phyloP scores from a whole-genome alignment of 352 stramenopile genomes.

The Globisporangium carolinianum region DNA sequence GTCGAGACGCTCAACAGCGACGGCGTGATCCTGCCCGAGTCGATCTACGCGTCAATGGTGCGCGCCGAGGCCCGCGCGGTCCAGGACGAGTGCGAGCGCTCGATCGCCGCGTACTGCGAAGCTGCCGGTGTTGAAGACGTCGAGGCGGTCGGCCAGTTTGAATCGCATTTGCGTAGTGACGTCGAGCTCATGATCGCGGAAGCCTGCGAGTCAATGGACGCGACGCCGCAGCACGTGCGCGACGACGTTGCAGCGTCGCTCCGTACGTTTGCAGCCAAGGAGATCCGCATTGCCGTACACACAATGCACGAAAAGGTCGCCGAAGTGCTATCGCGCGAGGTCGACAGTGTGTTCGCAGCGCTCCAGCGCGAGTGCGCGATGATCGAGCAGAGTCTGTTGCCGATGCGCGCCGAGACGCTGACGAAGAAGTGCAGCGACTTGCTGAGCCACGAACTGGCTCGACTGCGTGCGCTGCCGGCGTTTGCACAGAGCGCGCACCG shows the following conservation, averaged over 20 bases:
- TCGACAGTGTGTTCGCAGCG: conserved; percentile 45
- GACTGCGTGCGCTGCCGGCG: conserved; percentile 42
- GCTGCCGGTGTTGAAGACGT: conserved; percentile 53
- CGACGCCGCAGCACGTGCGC: conserved; percentile 36
- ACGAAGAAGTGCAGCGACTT: conserved; percentile 42
- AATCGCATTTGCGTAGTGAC: conserved; percentile 47
- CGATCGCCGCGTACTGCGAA: conserved; percentile 63
- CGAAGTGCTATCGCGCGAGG: conserved; percentile 36
- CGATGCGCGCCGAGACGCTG: conserved; percentile 50
- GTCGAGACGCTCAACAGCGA: conserved; percentile 83
- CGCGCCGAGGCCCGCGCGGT: conserved; percentile 60
- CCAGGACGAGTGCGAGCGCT: conserved; percentile 52
- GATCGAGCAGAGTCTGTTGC: conserved; percentile 53
- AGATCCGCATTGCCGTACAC: conserved; percentile 65
- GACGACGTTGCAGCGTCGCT: conserved; percentile 59
- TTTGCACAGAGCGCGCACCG: conserved; percentile 36
- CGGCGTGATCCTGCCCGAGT: conserved; percentile 85
- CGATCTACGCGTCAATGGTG: conserved; percentile 85
- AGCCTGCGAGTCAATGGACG: conserved; percentile 41
- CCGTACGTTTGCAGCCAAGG: conserved; percentile 43
- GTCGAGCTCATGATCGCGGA: conserved; percentile 51
- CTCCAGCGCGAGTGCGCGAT: conserved; percentile 45
- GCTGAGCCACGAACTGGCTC: conserved; percentile 33
- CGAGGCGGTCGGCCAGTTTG: conserved; percentile 44
- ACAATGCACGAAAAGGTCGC: conserved; percentile 65